Base-by-base conservation (phyloP, 1,284 basidiomycete genomes). In the Bondarzewia mesenterica region DNA sequence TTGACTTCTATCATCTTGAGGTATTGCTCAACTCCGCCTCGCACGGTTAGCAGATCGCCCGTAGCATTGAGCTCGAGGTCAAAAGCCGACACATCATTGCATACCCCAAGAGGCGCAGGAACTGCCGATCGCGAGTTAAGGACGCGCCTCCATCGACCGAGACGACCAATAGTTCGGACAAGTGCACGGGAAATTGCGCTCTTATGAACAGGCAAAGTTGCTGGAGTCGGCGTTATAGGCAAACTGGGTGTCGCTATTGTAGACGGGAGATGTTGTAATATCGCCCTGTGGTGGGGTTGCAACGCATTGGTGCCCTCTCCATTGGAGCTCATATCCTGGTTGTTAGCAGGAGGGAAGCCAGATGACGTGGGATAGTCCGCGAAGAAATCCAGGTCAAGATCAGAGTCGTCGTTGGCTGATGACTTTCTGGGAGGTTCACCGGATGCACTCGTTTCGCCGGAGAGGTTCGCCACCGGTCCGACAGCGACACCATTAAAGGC, bases 111-210 rank as follows among this genome's bases (percentile, higher is more conserved):
- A 10, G 71, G 69, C 25, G 66, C 63, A 37, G 65, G 60, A 26
- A 66, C 54, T 18, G 66, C 59, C 36, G 47, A 51, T 4, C 80
- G 69, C 15, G 80, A 74, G 52, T 85, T 83, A 41, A 90, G 61
- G 12, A 86, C 86, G 2, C 87, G 77, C 55, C 77, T 86, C 84
- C 89, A 89, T n/a, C 85, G 71, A 7, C 89, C 88, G 14, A 92
- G 66, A 3, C 84, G 76, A 2, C 88, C 85, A 44, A 90, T 84
- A 1, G 89, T 89, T 64, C 84, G 88, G 39, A 88, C 85, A 44
- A 92, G 78, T 10, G 77, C 89, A 4, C 85, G 74, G 0, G 86
- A 89, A 22, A 90, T 68, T 0, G 82, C 72, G 56, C 73, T 82
- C 47, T 83, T 78, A 29, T 80, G 76, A 20, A 78, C 74, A 2